Base-by-base conservation (phyloP, 768 basidiomycete genomes). In the Lentinula detonsa region DNA sequence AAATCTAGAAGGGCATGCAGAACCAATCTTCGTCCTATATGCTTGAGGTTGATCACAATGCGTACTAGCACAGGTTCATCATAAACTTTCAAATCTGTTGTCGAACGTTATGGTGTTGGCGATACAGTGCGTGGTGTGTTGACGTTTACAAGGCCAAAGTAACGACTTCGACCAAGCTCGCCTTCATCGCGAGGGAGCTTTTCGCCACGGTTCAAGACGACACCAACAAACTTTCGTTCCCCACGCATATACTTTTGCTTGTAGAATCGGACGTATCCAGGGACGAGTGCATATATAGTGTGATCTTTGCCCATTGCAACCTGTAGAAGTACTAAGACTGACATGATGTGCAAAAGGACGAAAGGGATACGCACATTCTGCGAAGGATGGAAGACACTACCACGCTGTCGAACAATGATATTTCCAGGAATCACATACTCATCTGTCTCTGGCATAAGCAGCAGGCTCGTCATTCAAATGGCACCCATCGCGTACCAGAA, bases 201-300 rank as follows among this genome's bases (percentile, higher is more conserved):
- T 68, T 99, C 95, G 35, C 91, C 91, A 55, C 86, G 85, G 52
- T 86, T 81, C 31, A 90, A 79, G 7, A 92, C 93, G 37, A 99
- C 80, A 33, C 97, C 97, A 50, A 98, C 81, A 66, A 83, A 93
- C 67, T 84, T 86, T 55, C 91, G 85, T 66, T 90, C 85, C 53
- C 85, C 81, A 33, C 85, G 80, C 78, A 86, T 81, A 76, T 85
- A 86, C 61, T 87, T 88, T 71, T 85, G 77, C 72, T 86, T 89
- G 85, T 97, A 99, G 75, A 95, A 98, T 45, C 94, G 91, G 42
- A 99, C 92, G 69, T 84, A 94, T 11, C 97, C 97, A 0, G 96
- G 95, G 4, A 86, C 86, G 2, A 84, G 79, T 28, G 97, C 95
- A 69, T 88, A 98, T 59, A 99, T 80, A 1, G 97, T 98, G 75